Conservation (phyloP, 2,329 filamentous ascomycete genomes). For the Neonectria faginata region DNA sequence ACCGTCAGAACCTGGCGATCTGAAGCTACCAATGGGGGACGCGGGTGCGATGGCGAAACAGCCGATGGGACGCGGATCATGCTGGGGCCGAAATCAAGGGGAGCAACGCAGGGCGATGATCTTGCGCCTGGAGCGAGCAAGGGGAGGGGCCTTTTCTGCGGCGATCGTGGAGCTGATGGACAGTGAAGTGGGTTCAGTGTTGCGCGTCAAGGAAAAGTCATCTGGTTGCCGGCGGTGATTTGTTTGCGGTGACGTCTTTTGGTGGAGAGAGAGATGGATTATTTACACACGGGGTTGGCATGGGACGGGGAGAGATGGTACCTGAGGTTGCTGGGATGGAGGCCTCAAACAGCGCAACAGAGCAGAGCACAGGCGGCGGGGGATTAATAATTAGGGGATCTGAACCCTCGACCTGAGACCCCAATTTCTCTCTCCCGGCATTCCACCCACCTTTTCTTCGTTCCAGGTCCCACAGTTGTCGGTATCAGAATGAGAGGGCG, state of each 20-base stretch:
- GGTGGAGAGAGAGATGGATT: constrained; percentile 24
- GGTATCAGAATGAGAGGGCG: constrained; percentile 12
- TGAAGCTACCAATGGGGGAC: constrained; percentile 14
- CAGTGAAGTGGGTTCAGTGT: constrained; percentile 17
- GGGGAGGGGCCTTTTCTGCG: neutral
- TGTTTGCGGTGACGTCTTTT: constrained; percentile 17
- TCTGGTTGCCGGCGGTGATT: constrained; percentile 1
- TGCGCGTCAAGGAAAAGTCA: constrained; percentile 14
- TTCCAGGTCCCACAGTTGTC: constrained; percentile 17
- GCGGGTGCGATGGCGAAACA: constrained; percentile 4
- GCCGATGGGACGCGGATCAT: constrained; percentile 16
- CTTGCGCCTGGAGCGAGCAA: neutral
- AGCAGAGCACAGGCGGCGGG: neutral
- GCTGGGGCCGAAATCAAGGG: constrained; percentile 26
- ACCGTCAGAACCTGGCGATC: constrained; percentile 11
- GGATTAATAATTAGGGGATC: constrained; percentile 3
- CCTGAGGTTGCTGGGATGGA: neutral
- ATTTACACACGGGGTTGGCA: constrained; percentile 16
- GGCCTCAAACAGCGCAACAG: constrained; percentile 6
- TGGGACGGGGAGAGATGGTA: constrained; percentile 4
- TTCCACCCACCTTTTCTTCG: constrained; percentile 10
- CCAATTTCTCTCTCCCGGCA: constrained; percentile 22
- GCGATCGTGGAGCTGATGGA: neutral
- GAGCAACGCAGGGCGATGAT: constrained; percentile 22
- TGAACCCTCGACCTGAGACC: constrained; percentile 19